Percentiles rank a stretch among this genome's conserved stretches.
phyloP scores from a whole-genome alignment of 768 basidiomycete species.

The Amanita subjunquillea region DNA sequence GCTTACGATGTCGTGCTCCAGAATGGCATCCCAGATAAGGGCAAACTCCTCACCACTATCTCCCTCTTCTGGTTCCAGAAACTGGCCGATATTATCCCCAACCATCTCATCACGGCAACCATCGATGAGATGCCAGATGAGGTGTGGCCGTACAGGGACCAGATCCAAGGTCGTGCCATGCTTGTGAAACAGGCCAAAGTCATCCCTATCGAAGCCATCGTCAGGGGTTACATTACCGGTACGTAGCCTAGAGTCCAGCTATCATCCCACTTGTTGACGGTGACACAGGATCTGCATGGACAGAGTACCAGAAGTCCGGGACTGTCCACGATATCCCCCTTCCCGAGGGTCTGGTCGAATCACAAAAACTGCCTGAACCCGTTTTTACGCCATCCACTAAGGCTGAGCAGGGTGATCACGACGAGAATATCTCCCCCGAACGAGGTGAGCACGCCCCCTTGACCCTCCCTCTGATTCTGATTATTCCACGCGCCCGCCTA shows the following conservation, averaged over 20 bases:
- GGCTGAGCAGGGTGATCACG: constrained; percentile 87
- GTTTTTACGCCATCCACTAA: constrained; percentile 97
- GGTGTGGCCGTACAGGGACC: constrained; percentile 60
- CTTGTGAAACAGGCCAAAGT: constrained; percentile 85
- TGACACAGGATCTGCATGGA: constrained; percentile 85
- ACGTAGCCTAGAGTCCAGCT: not conserved
- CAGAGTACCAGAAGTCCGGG: constrained; percentile 79
- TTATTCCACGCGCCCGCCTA: not conserved
- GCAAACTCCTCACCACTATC: constrained; percentile 78
- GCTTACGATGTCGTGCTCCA: constrained; percentile 93
- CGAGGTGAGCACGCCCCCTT: constrained; percentile 35
- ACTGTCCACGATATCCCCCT: constrained; percentile 84
- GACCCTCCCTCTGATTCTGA: not conserved
- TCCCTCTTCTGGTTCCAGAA: constrained; percentile 95
- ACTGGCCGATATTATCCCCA: constrained; percentile 69
- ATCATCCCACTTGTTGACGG: not conserved
- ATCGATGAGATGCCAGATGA: constrained; percentile 78
- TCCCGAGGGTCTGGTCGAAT: constrained; percentile 73
- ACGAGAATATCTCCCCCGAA: constrained; percentile 90
- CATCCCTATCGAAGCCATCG: constrained; percentile 89
- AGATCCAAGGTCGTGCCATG: constrained; percentile 82
- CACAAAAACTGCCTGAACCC: constrained; percentile 69
- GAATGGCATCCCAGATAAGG: constrained; percentile 93
- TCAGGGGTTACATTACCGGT: constrained; percentile 96
- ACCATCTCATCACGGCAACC: constrained; percentile 77